Percentiles rank a stretch among this genome's conserved stretches.
Conservation (phyloP, 345 rosid genomes). For the Rubroshorea leprosula region DNA sequence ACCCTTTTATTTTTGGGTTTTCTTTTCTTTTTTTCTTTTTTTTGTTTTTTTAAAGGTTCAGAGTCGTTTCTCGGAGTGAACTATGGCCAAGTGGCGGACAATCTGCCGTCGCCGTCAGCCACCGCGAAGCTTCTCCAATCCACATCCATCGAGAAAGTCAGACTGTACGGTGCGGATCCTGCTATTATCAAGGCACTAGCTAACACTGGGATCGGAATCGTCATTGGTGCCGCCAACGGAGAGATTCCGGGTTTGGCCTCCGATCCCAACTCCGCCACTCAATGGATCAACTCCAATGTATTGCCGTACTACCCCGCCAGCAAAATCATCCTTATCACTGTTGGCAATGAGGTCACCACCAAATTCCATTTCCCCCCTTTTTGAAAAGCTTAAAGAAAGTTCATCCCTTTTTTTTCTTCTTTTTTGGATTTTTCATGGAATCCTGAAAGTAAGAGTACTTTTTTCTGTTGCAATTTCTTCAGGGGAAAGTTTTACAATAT, state of each 20-base stretch:
- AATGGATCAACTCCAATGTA: conserved; percentile 73
- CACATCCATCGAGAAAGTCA: conserved; percentile 58
- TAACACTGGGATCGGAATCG: conserved; percentile 70
- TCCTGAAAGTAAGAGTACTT: too few species aligned
- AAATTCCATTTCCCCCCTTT: too few species aligned
- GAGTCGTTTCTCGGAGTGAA: conserved; percentile 78
- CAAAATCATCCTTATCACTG: conserved; percentile 68
- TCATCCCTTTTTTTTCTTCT: neutral
- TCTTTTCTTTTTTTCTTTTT: neutral
- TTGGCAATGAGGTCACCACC: conserved; percentile 78
- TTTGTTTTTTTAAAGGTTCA: conserved; percentile 30
- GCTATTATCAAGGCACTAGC: conserved; percentile 70
- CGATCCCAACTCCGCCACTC: conserved; percentile 68
- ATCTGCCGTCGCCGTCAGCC: conserved; percentile 78
- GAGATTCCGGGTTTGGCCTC: conserved; percentile 74
- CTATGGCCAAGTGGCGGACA: conserved; percentile 87
- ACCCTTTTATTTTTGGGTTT: neutral
- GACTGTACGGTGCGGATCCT: conserved; percentile 86
- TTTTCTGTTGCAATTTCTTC: neutral
- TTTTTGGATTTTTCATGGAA: too few species aligned
- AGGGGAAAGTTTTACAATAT: neutral
- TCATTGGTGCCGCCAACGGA: conserved; percentile 69
- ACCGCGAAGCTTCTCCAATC: conserved; percentile 81
- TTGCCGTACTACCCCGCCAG: conserved; percentile 78
- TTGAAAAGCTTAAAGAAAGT: neutral